These are phyloP conservation scores for Mycena leptocephala DNA, from an alignment of 768 basidiomycete genomes.

Conservation along the genomic window DNA sequence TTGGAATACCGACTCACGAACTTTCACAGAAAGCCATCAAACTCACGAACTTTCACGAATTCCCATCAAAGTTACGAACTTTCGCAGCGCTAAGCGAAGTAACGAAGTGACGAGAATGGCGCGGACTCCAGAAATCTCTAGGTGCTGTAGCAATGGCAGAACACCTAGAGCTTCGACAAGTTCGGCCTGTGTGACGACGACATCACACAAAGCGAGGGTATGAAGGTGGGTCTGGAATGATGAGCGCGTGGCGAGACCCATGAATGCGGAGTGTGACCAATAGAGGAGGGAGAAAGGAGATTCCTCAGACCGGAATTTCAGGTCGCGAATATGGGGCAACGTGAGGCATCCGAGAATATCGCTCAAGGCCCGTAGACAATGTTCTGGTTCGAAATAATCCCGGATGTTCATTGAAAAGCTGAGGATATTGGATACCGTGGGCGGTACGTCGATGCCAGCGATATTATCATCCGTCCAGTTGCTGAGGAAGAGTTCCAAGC, in stretches of 20 bases:
- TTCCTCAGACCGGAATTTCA: neutral
- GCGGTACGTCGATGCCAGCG: neutral
- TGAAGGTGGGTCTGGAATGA: neutral
- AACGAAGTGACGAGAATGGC: no score
- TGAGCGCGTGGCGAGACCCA: neutral
- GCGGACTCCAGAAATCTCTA: no score
- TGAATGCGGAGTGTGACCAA: conserved; percentile 2
- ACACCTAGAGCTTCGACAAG: neutral
- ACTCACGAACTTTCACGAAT: no score
- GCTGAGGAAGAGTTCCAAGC: neutral
- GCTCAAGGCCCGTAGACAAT: neutral
- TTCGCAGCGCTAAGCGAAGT: no score
- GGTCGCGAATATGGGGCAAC: neutral
- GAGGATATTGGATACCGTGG: neutral
- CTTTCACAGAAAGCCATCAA: no score
- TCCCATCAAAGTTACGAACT: no score
- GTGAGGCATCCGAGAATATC: neutral
- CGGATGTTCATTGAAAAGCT: neutral
- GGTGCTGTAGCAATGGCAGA: neutral
- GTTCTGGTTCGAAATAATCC: neutral
- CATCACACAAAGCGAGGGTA: neutral
- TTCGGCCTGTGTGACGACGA: conserved; percentile 7
- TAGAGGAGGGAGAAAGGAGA: neutral
- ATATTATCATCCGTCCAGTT: neutral
- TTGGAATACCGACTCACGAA: no score